Base-by-base conservation (phyloP, 2,329 filamentous ascomycete genomes). In the Fusarium hainanense region DNA sequence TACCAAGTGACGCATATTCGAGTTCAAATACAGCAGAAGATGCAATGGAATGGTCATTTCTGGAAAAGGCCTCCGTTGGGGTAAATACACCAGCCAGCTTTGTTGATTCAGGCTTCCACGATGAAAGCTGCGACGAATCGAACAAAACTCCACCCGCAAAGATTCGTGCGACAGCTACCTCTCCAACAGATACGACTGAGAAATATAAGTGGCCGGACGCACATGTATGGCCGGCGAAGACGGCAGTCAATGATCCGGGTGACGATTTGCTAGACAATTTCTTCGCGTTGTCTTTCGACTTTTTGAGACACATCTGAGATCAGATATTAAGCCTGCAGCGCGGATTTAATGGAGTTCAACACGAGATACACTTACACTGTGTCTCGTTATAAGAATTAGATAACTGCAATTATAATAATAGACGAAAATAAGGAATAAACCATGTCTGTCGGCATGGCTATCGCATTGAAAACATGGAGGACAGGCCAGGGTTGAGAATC, bases 281-380 rank as follows among this genome's bases (percentile, higher is more conserved):
- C 12, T 11, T 54, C 4, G 25, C 44, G 7, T 21, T 62, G 3
- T 46, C 56, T 1, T 62, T 62, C 30, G 56, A 62, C 13, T 21
- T 14, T 27, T 4, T 62, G 12, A 52, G 58, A n/a, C 56, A 44
- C 4, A 52, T 61, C 5, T 61, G 23, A 44, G 3, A 28, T 13
- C 25, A 18, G 12, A 27, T 13, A 13, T 9, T 4, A 20, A 37
- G 18, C 18, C 10, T 9, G n/a, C 5, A 12, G 18, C 4, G 18
- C 18, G 43, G 18, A n/a, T 6, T 28, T 14, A n/a, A 47, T 5
- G 13, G 2, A 7, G 13, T 4, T 6, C 12, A 20, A 25, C 8
- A 28, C 10, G 27, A 46, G 10, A 14, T 7, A 37, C 4, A n/a
- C 18, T n/a, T n/a, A 9, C 34, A 7, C 18, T 37, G 18, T 37